A percentile compares a stretch with the other conserved stretches of the same genome.
Evolutionary conservation across 2,329 filamentous ascomycete species (phyloP).

Genomic region (Penicillium sp.): DNA sequence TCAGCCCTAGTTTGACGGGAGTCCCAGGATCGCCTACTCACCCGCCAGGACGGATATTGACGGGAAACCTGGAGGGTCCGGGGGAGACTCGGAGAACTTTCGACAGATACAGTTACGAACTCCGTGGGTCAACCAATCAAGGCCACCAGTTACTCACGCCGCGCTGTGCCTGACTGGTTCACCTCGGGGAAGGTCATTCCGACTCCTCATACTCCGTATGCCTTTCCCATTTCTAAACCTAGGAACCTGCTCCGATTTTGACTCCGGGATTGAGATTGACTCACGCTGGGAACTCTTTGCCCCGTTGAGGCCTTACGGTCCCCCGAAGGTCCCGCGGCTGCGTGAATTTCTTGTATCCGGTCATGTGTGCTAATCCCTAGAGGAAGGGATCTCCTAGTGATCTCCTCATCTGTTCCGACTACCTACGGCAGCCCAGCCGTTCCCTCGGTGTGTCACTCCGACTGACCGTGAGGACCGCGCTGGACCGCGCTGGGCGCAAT

Average conservation of each 20-base stretch:
- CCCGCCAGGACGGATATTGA: conserved; percentile 16
- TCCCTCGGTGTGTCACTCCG: conserved; percentile 8
- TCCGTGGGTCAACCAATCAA: conserved; percentile 3
- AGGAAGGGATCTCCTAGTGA: conserved; percentile 25
- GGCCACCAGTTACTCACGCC: background rate
- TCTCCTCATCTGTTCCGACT: conserved; percentile 14
- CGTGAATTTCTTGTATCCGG: background rate
- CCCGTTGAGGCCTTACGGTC: background rate
- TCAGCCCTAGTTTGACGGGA: background rate
- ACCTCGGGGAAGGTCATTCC: conserved; percentile 22
- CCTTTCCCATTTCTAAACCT: background rate
- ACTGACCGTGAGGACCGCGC: conserved; percentile 5
- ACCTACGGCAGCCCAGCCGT: background rate
- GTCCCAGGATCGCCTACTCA: background rate
- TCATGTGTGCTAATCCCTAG: conserved; percentile 22
- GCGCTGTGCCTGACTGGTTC: conserved; percentile 1
- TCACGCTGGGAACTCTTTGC: conserved; percentile 3
- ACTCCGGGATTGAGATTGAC: background rate
- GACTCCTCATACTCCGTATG: background rate
- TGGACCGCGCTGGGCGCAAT: background rate
- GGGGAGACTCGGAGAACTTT: conserved; percentile 26
- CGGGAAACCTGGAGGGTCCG: conserved; percentile 20
- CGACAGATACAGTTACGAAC: conserved; percentile 6
- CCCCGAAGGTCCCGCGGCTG: background rate
- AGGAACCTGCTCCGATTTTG: background rate